Conservation (phyloP, 306 rosid genomes). For the Purshia tridentata region DNA sequence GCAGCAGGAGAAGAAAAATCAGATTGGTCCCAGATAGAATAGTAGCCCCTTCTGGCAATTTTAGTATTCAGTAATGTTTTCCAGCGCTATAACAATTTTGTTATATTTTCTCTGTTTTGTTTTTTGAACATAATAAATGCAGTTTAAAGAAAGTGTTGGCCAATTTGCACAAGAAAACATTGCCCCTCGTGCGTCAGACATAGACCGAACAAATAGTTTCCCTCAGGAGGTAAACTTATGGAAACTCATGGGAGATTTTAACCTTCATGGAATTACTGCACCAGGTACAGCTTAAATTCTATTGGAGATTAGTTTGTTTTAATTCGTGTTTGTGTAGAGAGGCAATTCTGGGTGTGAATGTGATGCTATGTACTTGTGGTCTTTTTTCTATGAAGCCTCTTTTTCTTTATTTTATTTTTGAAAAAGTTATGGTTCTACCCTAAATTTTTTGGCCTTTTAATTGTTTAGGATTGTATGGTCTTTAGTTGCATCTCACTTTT, state of each 20-base stretch:
- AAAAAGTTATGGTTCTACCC: background rate
- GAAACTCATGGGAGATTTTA: constrained; percentile 91
- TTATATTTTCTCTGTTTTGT: background rate
- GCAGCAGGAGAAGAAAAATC: background rate
- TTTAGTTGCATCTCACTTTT: background rate
- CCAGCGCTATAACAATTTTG: background rate
- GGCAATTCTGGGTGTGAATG: background rate
- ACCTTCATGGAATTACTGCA: constrained; percentile 90
- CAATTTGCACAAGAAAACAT: constrained; percentile 80
- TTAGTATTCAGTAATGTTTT: background rate
- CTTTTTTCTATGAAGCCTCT: background rate
- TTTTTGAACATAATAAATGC: constrained; percentile 19
- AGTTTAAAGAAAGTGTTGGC: constrained; percentile 89
- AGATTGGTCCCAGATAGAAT: background rate
- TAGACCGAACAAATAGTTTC: constrained; percentile 75
- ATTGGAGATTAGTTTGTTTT: background rate
- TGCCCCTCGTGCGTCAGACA: constrained; percentile 82
- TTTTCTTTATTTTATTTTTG: background rate
- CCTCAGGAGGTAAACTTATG: constrained; percentile 95
- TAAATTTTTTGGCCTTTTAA: background rate
- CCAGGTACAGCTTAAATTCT: constrained; percentile 49
- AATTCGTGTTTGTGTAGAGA: background rate
- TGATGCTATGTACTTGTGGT: background rate
- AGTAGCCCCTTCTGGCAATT: background rate
- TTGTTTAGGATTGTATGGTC: background rate